A percentile compares a stretch with the other conserved stretches of the same genome.
These are phyloP conservation scores for Pythium scleroteichum DNA, from an alignment of 352 stramenopile species.

Conservation along the genomic window DNA sequence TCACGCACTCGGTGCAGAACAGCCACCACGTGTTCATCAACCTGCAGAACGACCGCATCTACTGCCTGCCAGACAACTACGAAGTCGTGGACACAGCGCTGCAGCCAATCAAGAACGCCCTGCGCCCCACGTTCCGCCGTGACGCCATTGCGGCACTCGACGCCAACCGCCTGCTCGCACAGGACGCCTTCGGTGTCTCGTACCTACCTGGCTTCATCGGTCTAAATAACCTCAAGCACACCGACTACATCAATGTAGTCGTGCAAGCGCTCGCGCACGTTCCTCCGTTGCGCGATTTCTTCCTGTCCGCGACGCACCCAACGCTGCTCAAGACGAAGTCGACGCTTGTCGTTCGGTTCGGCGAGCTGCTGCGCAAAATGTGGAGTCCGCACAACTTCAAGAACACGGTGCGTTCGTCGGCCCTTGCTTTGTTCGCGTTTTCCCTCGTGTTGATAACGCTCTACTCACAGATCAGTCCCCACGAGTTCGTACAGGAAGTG, in stretches of 20 bases:
- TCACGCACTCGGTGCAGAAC: slow-evolving; percentile 96
- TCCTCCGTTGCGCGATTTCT: slow-evolving; percentile 92
- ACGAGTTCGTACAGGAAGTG: slow-evolving; percentile 97
- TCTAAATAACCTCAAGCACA: slow-evolving; percentile 97
- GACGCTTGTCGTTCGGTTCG: slow-evolving; percentile 91
- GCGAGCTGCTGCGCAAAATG: slow-evolving; percentile 96
- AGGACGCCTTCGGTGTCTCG: slow-evolving; percentile 95
- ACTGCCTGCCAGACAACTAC: slow-evolving; percentile 98
- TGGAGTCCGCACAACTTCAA: slow-evolving; percentile 99
- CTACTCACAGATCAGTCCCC: slow-evolving; percentile 83
- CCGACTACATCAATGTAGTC: slow-evolving; percentile 97
- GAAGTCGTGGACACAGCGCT: slow-evolving; percentile 97
- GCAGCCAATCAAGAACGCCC: slow-evolving; percentile 92
- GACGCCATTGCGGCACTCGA: slow-evolving; percentile 89
- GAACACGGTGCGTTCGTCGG: slow-evolving; percentile 83
- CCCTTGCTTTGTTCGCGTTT: background rate
- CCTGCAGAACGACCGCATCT: slow-evolving; percentile 93
- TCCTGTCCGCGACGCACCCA: slow-evolving; percentile 69
- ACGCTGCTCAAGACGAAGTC: slow-evolving; percentile 65
- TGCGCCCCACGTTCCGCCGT: slow-evolving; percentile 91
- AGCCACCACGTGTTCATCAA: slow-evolving; percentile 99
- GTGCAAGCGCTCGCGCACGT: slow-evolving; percentile 97
- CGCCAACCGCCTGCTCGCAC: slow-evolving; percentile 86
- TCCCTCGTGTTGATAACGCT: background rate
- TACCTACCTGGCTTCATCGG: slow-evolving; percentile 98